Evolutionary conservation across 2,329 filamentous ascomycete species (phyloP).

Genomic region (Cordyceps pruinosa): DNA sequence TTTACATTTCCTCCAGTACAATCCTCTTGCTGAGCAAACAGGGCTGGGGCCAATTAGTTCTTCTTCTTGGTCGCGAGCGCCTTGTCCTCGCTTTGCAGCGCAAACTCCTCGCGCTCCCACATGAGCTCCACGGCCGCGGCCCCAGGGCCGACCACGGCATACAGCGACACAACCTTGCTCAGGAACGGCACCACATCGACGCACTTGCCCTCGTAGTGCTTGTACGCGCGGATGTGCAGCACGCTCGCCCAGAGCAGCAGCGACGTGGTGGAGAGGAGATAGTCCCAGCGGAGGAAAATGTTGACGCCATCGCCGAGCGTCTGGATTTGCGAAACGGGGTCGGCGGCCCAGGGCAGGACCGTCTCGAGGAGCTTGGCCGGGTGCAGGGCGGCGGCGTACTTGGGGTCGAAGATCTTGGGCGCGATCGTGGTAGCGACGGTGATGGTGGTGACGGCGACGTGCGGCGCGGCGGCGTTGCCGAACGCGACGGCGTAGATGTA

Average conservation of each 20-base stretch:
- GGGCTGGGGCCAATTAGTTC: neutral
- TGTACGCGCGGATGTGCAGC: conserved; percentile 12
- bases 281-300: conserved; percentile 17
- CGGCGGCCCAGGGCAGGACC: conserved; percentile 14
- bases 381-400: conserved; percentile 12
- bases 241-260: conserved; percentile 16
- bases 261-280: conserved; percentile 14
- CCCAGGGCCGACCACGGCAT: conserved; percentile 13
- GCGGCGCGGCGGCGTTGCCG: conserved; percentile 14
- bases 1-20: neutral
- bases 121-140: conserved; percentile 17
- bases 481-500: conserved; percentile 16
- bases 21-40: no score
- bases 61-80: conserved; percentile 2
- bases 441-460: conserved; percentile 11
- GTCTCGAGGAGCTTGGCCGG: conserved; percentile 14
- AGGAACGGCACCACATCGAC: neutral
- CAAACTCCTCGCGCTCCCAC: conserved; percentile 19
- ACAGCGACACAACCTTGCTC: conserved; percentile 10
- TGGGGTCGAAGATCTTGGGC: conserved; percentile 12
- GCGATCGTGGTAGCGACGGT: conserved; percentile 11
- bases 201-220: conserved; percentile 1
- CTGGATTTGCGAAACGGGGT: conserved; percentile 10
- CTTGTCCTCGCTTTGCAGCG: conserved; percentile 12
- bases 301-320: conserved; percentile 16